Base-by-base conservation (phyloP, 2,329 filamentous ascomycete genomes). In the Fusarium sp. region DNA sequence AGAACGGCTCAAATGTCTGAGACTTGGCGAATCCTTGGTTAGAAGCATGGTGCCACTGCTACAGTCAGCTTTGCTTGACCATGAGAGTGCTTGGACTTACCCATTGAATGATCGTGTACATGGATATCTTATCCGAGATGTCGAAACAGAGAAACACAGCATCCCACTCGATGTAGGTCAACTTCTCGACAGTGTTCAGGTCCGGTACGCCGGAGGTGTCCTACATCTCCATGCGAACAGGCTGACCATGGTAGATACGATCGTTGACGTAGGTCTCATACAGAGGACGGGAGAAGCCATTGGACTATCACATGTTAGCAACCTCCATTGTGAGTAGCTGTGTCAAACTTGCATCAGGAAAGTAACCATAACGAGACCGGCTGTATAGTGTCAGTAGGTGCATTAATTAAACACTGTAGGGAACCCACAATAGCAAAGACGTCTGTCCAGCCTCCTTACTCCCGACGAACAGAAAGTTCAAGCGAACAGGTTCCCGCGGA, bases 131-230 rank as follows among this genome's bases (percentile, higher is more conserved):
- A 32, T 78, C 72, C 17, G 73, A 72, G 9, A 80, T 70, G n/a
- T 80, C 78, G 54, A 80, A 80, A 57, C 79, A 80, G 30, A 80
- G 68, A 55, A 80, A 79, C 0, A 80, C 67, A 3, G 73, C 77
- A 6, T 80, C 77, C 78, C 77, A 80, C 7, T 67, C 42, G 14
- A 80, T 76, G 58, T 79, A 79, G 20, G 75, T 74, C 28, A 80
- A 54, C 7, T 72, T 72, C 45, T 76, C 68, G 8, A 80, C 73
- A 3, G 73, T 77, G 45, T 73, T 75, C 32, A 80, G 69, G 43
- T 80, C 79, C 4, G 76, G 74, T 23, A 76, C 74, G 66, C 79
- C 79, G 24, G 79, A 80, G 63, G 77, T 80, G 59, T 80, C 79
- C 79, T 77, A 80, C 56, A 80, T 55, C 69, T 80, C 79, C 48